Percentiles rank a stretch among this genome's conserved stretches.
Conservation (phyloP, 2,329 filamentous ascomycete species). For the Trichoderma sp. region DNA sequence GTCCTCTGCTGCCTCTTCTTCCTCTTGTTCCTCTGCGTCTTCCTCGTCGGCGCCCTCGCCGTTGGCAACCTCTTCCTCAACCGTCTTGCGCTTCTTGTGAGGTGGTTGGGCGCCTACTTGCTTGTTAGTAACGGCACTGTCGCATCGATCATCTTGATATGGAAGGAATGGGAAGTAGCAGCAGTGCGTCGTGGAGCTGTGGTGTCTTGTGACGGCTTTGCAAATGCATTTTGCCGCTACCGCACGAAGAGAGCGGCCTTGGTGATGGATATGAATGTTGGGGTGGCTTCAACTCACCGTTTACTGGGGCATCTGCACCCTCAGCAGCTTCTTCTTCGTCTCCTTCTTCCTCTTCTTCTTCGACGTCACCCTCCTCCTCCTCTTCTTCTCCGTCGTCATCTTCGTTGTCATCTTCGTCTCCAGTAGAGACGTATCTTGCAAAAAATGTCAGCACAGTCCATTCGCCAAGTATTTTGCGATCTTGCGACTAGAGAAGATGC, state of each 20-base stretch:
- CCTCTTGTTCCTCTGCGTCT: conserved; percentile 30
- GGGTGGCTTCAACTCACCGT: conserved; percentile 32
- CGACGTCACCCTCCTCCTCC: conserved; percentile 28
- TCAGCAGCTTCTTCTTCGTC: conserved; percentile 27
- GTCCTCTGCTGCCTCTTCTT: conserved; percentile 25
- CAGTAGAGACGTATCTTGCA: conserved; percentile 36
- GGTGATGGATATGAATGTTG: neutral
- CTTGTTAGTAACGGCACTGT: neutral
- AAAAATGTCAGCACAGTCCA: neutral
- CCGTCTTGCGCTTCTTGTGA: conserved; percentile 52
- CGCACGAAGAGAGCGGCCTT: neutral
- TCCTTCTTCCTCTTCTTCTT: conserved; percentile 33
- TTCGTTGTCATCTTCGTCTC: conserved; percentile 41
- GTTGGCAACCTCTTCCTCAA: conserved; percentile 31
- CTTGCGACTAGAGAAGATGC: neutral
- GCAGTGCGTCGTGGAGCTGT: neutral
- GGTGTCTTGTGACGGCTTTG: neutral
- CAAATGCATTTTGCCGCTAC: neutral
- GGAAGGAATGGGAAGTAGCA: neutral
- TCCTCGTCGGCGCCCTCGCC: conserved; percentile 36
- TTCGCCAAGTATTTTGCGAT: neutral
- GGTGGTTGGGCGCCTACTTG: conserved; percentile 40
- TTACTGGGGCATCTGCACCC: conserved; percentile 31
- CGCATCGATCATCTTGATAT: neutral
- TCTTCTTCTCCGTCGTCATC: conserved; percentile 42